These are phyloP conservation scores for Alternaria postmessia DNA, from an alignment of 2,329 filamentous ascomycete species.

Conservation along the genomic window DNA sequence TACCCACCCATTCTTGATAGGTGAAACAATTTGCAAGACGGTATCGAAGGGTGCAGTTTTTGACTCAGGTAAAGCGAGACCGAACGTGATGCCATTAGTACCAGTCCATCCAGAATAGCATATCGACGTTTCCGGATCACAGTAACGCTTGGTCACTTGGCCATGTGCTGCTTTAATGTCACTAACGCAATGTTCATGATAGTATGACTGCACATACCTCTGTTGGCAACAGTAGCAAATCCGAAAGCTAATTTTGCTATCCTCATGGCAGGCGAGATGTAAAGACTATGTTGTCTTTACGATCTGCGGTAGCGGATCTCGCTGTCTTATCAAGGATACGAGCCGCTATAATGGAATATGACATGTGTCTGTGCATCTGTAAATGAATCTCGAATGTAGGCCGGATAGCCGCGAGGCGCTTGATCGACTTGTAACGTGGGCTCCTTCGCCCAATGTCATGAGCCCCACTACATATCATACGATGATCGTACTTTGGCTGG, in stretches of 20 bases:
- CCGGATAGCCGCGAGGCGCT: background rate
- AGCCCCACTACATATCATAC: conserved; percentile 23
- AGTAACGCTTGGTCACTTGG: conserved; percentile 35
- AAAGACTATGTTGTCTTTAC: background rate
- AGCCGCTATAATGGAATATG: conserved; percentile 9
- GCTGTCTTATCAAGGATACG: conserved; percentile 22
- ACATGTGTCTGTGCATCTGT: conserved; percentile 17
- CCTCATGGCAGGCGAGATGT: conserved; percentile 25
- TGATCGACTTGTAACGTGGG: conserved; percentile 12
- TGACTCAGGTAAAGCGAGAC: conserved; percentile 49
- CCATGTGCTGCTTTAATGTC: conserved; percentile 15
- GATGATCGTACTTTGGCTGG: conserved; percentile 5
- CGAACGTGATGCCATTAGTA: conserved; percentile 42
- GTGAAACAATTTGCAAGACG: conserved; percentile 56
- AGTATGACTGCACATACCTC: conserved; percentile 18
- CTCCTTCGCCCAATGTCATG: conserved; percentile 23
- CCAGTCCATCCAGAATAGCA: conserved; percentile 56
- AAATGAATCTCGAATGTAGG: conserved; percentile 16
- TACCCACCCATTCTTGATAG: conserved; percentile 57
- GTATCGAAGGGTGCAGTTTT: conserved; percentile 50
- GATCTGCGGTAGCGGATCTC: conserved; percentile 1
- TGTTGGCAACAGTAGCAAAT: conserved; percentile 15
- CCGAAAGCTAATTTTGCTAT: conserved; percentile 4
- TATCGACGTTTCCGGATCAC: conserved; percentile 42
- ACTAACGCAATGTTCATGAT: background rate